Evolutionary conservation across 148 eudicot species (phyloP).

Genomic region (Camellia granthamiana): DNA sequence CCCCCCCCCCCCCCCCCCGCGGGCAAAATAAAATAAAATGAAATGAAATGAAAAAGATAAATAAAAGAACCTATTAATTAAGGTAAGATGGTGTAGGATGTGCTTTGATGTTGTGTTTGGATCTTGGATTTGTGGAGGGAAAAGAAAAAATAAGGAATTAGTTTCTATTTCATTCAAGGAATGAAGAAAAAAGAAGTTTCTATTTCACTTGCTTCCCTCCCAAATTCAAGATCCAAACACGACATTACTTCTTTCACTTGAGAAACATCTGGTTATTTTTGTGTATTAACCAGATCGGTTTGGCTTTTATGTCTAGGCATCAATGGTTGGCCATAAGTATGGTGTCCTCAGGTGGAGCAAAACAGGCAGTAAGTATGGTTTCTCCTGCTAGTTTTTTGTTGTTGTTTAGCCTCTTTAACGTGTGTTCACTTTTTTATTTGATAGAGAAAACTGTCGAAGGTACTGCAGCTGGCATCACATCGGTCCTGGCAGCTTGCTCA

Average conservation of each 20-base stretch:
- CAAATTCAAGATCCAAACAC: no score
- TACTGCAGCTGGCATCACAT: constrained; percentile 94
- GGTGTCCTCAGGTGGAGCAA: constrained; percentile 96
- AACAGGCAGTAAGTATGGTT: constrained; percentile 69
- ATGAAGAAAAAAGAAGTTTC: no score
- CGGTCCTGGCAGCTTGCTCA: constrained; percentile 86
- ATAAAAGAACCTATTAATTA: background rate
- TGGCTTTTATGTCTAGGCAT: constrained; percentile 54
- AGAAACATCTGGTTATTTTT: background rate
- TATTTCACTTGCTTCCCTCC: no score
- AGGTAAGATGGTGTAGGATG: background rate
- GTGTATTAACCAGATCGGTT: background rate
- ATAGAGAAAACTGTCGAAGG: constrained; percentile 96
- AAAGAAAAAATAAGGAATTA: no score
- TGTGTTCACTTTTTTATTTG: constrained; percentile 8
- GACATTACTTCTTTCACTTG: background rate
- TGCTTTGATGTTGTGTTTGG: no score
- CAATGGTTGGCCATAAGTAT: constrained; percentile 96
- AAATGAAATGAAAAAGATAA: background rate
- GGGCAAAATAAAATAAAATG: no score
- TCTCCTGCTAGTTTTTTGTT: background rate
- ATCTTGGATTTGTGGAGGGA: no score
- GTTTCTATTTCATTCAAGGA: no score
- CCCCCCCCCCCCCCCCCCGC: no score
- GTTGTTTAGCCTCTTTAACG: background rate